These are phyloP conservation scores for Striga asiatica DNA, from an alignment of 257 asterid species.

Conservation along the genomic window DNA sequence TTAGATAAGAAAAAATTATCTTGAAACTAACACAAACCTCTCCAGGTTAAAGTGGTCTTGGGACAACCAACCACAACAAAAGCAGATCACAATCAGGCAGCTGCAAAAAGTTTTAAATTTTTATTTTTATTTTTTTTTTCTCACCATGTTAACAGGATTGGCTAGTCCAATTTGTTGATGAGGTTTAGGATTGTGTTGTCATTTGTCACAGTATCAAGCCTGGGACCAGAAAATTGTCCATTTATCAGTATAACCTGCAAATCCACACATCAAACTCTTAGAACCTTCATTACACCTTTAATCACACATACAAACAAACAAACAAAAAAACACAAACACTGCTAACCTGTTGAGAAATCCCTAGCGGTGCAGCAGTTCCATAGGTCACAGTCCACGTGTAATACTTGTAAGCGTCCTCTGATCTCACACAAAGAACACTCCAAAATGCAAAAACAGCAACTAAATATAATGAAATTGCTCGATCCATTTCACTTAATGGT, in stretches of 20 bases:
- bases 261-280: conserved; percentile 8
- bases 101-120: too few species aligned
- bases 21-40: neutral
- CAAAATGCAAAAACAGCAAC: conserved; percentile 35
- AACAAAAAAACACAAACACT: neutral
- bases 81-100: neutral
- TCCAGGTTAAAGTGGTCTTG: too few species aligned
- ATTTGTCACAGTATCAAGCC: conserved; percentile 71
- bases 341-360: conserved; percentile 68
- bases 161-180: conserved; percentile 68
- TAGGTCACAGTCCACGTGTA: conserved; percentile 83
- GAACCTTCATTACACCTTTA: neutral
- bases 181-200: conserved; percentile 75
- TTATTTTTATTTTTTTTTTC: too few species aligned
- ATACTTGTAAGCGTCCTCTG: conserved; percentile 78
- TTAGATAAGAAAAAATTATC: neutral
- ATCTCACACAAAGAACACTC: conserved; percentile 36
- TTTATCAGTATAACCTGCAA: conserved; percentile 81
- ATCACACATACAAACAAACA: neutral
- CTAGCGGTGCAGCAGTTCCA: conserved; percentile 74
- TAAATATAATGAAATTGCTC: conserved; percentile 19
- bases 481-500: conserved; percentile 28
- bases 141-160: conserved; percentile 85
- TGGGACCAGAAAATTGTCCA: conserved; percentile 95
- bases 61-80: neutral